A percentile compares a stretch with the other conserved stretches of the same genome.
These are phyloP conservation scores for Vaccinium darrowii DNA, from an alignment of 148 eudicot species.

Conservation along the genomic window DNA sequence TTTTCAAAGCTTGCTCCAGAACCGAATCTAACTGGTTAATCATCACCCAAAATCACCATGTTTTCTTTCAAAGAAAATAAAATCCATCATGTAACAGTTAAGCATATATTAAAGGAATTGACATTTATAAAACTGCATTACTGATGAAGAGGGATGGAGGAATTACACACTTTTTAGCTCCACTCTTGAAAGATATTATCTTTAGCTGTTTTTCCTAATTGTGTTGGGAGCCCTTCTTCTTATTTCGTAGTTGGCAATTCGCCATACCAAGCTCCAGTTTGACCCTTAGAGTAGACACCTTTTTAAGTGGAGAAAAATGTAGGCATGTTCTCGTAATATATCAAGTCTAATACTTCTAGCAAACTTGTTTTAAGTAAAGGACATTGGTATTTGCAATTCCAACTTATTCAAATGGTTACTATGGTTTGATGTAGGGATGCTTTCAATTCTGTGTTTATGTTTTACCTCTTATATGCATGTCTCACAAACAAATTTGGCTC, in stretches of 20 bases:
- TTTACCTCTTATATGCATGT: not conserved
- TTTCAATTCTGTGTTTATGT: not conserved
- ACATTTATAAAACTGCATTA: not conserved
- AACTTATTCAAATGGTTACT: not conserved
- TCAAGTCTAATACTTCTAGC: not conserved
- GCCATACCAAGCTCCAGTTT: not conserved
- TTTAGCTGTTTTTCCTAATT: not conserved
- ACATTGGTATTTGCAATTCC: not conserved
- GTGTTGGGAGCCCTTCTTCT: not conserved
- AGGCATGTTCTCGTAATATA: not conserved
- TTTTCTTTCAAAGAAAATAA: not conserved
- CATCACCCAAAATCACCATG: not conserved
- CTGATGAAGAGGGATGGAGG: not conserved
- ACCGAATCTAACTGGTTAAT: not conserved
- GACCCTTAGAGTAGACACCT: not conserved
- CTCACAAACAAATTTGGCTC: conserved; percentile 8
- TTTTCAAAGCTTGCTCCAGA: not conserved
- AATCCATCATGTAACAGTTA: not conserved
- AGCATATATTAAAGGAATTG: not conserved
- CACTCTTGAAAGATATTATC: not conserved
- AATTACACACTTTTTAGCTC: not conserved
- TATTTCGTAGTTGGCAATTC: not conserved
- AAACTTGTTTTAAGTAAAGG: not conserved
- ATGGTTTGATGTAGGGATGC: not conserved
- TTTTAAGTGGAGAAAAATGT: not conserved